Evolutionary conservation across 306 rosid genomes (phyloP).

Genomic region (Vigna radiata): DNA sequence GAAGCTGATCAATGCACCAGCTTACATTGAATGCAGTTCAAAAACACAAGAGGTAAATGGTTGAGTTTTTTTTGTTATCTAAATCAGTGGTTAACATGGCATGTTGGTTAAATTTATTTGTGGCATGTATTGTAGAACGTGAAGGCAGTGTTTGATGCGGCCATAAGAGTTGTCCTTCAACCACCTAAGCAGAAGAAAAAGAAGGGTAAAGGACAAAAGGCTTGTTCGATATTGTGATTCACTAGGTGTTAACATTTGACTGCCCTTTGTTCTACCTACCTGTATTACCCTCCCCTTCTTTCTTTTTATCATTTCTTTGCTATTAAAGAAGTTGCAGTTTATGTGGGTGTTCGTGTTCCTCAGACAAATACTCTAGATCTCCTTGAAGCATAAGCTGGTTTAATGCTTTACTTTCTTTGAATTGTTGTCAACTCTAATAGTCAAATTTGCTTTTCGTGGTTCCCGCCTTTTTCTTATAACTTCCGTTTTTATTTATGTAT

Average conservation of each 20-base stretch:
- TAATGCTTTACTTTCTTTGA: conserved; percentile 58
- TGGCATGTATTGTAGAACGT: conserved; percentile 71
- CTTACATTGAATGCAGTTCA: conserved; percentile 98
- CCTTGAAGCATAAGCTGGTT: conserved; percentile 76
- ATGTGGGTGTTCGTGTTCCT: conserved; percentile 58
- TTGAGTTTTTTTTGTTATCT: neutral
- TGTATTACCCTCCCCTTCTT: conserved; percentile 61
- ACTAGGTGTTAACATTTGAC: conserved; percentile 69
- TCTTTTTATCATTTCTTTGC: conserved; percentile 53
- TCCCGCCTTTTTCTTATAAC: conserved; percentile 56
- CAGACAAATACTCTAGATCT: conserved; percentile 65
- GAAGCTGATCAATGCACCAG: conserved; percentile 95
- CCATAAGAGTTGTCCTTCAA: conserved; percentile 99
- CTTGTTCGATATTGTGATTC: conserved; percentile 96
- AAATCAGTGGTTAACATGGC: neutral
- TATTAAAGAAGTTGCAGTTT: conserved; percentile 69
- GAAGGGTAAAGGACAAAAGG: conserved; percentile 91
- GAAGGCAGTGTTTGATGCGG: conserved; percentile 93
- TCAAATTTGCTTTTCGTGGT: conserved; percentile 63
- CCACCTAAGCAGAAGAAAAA: conserved; percentile 99
- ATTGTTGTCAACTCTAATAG: conserved; percentile 71
- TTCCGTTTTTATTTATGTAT: conserved; percentile 51
- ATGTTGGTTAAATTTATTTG: conserved; percentile 32
- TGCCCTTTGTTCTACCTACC: conserved; percentile 59
- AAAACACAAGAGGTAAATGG: conserved; percentile 88